phyloP scores from a whole-genome alignment of 1,284 basidiomycete genomes.

The Boletus sp. region DNA sequence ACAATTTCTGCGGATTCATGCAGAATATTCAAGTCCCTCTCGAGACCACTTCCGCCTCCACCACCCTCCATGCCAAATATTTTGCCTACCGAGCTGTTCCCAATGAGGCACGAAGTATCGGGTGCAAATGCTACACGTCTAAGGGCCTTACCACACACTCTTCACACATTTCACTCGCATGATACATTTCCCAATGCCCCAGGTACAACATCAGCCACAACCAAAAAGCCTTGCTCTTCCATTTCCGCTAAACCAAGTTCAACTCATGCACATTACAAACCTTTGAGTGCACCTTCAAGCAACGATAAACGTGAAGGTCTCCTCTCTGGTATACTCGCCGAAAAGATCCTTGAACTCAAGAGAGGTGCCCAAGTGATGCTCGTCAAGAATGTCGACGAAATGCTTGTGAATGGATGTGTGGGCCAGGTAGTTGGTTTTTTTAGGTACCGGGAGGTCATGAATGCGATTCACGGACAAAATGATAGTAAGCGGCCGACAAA shows the following conservation, averaged over 20 bases:
- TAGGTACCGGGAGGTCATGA: constrained; percentile 23
- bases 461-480: constrained; percentile 13
- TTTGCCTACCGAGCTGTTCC: constrained; percentile 38
- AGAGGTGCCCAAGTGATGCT: constrained; percentile 56
- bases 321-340: constrained; percentile 51
- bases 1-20: constrained; percentile 34
- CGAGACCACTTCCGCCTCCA: constrained; percentile 33
- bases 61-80: constrained; percentile 28
- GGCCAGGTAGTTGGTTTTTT: constrained; percentile 61
- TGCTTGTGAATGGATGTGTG: constrained; percentile 73
- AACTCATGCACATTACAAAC: constrained; percentile 11
- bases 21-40: constrained; percentile 42
- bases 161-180: constrained; percentile 29
- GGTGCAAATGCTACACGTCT: constrained; percentile 35
- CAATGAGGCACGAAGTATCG: constrained; percentile 36
- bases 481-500: constrained; percentile 22
- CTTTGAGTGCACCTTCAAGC: constrained; percentile 6
- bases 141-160: constrained; percentile 24
- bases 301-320: constrained; percentile 41
- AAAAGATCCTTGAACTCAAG: constrained; percentile 51
- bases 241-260: background rate
- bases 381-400: constrained; percentile 77
- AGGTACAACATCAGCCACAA: background rate
- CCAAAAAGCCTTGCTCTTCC: constrained; percentile 5
- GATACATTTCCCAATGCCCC: constrained; percentile 34